phyloP scores from a whole-genome alignment of 331 rosid genomes.

The Rosa hybrid region DNA sequence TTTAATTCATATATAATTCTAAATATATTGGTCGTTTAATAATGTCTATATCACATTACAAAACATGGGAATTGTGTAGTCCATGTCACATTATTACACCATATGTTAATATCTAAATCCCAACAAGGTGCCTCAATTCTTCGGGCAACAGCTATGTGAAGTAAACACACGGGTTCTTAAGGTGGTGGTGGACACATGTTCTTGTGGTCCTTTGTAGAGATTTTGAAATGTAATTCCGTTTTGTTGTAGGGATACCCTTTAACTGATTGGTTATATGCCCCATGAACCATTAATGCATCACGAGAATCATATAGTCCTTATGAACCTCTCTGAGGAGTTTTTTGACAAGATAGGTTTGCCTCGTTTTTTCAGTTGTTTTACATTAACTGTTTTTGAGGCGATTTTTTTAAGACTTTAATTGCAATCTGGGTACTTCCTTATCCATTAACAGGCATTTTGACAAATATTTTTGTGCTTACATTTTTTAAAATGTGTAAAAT shows the following conservation, averaged over 20 bases:
- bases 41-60: background rate
- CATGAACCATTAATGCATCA: background rate
- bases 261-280: constrained; percentile 1
- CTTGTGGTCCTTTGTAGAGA: constrained; percentile 6
- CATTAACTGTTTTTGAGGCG: too few relatives aligned
- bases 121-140: background rate
- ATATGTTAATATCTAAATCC: constrained; percentile 2
- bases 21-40: background rate
- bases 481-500: background rate
- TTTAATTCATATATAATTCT: background rate
- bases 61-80: background rate
- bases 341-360: too few relatives aligned
- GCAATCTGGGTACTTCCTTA: too few relatives aligned
- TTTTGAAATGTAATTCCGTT: background rate
- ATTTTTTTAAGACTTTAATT: too few relatives aligned
- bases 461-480: background rate
- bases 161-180: constrained; percentile 7
- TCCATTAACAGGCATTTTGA: too few relatives aligned
- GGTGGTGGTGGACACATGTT: background rate
- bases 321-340: too few relatives aligned
- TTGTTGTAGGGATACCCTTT: constrained; percentile 7
- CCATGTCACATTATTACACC: background rate
- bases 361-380: too few relatives aligned
- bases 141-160: constrained; percentile 8
- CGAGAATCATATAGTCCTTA: background rate